Base-by-base conservation (phyloP, 306 rosid genomes). In the Acacia crassicarpa region DNA sequence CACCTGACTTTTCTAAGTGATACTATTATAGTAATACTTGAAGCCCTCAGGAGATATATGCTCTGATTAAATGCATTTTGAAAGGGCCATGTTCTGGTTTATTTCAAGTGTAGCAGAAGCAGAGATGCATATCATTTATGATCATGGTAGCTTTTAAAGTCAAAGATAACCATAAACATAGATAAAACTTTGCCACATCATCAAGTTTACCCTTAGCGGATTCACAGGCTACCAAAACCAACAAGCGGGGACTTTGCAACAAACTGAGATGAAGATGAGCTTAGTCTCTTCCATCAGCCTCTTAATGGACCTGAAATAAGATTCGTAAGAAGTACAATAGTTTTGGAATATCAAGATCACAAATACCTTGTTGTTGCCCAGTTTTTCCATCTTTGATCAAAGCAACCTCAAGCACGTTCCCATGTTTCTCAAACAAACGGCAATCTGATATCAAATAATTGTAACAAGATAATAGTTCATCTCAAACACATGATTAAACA, bases 361-460 rank as follows among this genome's bases (percentile, higher is more conserved):
- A 77, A 83, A 83, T 91, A 95, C 98, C 98, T 87, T 90, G 97
- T 84, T 90, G 69, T 32, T 32, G 35, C 35, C 35, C 35, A 32
- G 4, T 32, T 32, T 2, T 32, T 32, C 35, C 35, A 32, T 32
- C 35, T 32, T 32, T 2, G 35, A 93, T 91, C 85, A 93, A 33
- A 66, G 98, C 98, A 85, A 95, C 98, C 91, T 95, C 98, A 27
- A 95, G 67, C 84, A 95, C 95, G 54, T 90, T 88, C 81, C 98
- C 98, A 84, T 95, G 98, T 23, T 85, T 91, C 85, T 91, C 98
- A 84, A 93, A 95, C 89, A 88, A 79, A 54, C 95, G 97, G 32
- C 98, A 88, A 95, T 89, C 98, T 92, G 83, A 81, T 45, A 87
- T 80, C 32, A 53, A 80, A 81, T 27, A 59, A 80, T 72, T 23